Percentiles rank a stretch among this genome's conserved stretches.
phyloP scores from a whole-genome alignment of 805 yeast genomes.

The Hanseniaspora valbyensis region DNA sequence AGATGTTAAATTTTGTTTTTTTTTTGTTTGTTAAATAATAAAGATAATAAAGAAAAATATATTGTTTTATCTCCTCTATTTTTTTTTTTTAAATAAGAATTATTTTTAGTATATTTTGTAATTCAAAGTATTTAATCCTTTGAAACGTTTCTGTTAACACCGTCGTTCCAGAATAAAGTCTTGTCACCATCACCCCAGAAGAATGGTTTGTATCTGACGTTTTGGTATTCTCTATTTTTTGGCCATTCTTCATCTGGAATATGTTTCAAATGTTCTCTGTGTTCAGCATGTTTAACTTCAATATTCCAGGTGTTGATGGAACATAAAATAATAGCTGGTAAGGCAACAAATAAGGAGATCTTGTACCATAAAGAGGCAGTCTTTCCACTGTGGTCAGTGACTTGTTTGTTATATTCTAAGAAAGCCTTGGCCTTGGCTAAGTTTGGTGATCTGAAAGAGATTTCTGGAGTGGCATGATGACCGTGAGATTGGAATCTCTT shows the following conservation, averaged over 20 bases:
- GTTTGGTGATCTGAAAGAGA: slow-evolving; percentile 21
- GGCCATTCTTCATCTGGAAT: slow-evolving; percentile 90
- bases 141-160: slow-evolving; percentile 74
- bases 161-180: slow-evolving; percentile 93
- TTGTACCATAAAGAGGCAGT: slow-evolving; percentile 79
- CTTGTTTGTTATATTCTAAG: slow-evolving; percentile 48
- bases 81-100: not conserved
- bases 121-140: slow-evolving; percentile 24
- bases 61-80: not conserved
- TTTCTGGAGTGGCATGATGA: slow-evolving; percentile 37
- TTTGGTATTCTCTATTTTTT: slow-evolving; percentile 77
- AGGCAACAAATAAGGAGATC: slow-evolving; percentile 65
- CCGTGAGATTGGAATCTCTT: slow-evolving; percentile 31
- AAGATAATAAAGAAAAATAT: too few relatives aligned
- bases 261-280: slow-evolving; percentile 60
- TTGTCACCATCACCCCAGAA: slow-evolving; percentile 99
- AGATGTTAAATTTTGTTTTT: too few relatives aligned
- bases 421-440: slow-evolving; percentile 60
- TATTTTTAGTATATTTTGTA: not conserved
- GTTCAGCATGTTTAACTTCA: slow-evolving; percentile 83
- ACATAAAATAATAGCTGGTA: slow-evolving; percentile 68
- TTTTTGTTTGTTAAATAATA: too few relatives aligned
- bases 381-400: slow-evolving; percentile 66
- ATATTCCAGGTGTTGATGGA: slow-evolving; percentile 70
- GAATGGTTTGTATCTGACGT: slow-evolving; percentile 74